A percentile compares a stretch with the other conserved stretches of the same genome.
Evolutionary conservation across 257 asterid species (phyloP).

Genomic region (Gynochthodes officinalis): DNA sequence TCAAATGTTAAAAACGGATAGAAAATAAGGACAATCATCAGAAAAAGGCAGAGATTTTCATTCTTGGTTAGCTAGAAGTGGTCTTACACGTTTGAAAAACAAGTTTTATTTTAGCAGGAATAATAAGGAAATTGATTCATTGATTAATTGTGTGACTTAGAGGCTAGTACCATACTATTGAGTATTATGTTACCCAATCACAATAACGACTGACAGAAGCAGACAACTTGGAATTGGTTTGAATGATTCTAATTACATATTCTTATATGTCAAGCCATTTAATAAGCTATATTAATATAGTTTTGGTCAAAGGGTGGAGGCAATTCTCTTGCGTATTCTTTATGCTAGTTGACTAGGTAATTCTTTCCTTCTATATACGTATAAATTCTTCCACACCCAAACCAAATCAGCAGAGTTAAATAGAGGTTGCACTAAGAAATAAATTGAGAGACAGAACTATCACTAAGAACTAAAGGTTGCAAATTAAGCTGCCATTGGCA

Average conservation of each 20-base stretch:
- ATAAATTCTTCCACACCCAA: background rate
- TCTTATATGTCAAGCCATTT: constrained; percentile 2
- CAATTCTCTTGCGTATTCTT: background rate
- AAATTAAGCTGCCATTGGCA: background rate
- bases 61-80: no score
- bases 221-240: background rate
- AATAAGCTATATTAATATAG: background rate
- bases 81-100: no score
- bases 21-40: no score
- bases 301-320: background rate
- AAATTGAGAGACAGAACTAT: background rate
- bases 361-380: background rate
- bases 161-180: no score
- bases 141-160: no score
- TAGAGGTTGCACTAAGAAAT: no score
- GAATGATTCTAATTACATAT: background rate
- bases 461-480: no score
- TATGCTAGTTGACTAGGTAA: constrained; percentile 4
- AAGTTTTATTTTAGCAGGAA: no score
- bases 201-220: background rate
- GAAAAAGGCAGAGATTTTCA: no score
- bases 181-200: background rate
- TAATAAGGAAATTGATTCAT: no score
- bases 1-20: no score
- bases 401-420: background rate